These are phyloP conservation scores for Trichoderma erinaceum DNA, from an alignment of 495 filamentous ascomycete species.

Conservation along the genomic window DNA sequence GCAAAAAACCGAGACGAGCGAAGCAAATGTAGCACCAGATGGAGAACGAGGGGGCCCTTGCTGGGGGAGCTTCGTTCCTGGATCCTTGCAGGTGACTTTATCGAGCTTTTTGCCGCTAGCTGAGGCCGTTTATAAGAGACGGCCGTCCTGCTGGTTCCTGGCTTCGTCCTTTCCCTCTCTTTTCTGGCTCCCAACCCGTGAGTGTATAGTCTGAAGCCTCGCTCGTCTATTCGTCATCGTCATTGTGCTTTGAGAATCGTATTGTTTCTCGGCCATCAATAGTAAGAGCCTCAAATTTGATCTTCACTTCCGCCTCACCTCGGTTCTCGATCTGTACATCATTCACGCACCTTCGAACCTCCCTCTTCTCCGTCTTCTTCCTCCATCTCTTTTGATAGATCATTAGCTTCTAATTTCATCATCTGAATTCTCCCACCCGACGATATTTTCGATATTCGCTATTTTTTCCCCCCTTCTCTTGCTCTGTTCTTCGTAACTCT, in stretches of 20 bases:
- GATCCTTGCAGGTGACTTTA: conserved; percentile 10
- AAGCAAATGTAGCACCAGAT: background rate
- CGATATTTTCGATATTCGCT: background rate
- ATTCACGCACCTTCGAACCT: background rate
- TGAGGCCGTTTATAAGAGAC: conserved; percentile 1
- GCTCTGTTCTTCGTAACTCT: background rate
- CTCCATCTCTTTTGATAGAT: background rate
- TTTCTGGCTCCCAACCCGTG: background rate
- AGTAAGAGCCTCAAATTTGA: background rate
- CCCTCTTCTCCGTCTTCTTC: background rate
- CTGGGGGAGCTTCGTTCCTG: background rate
- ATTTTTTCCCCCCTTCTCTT: background rate
- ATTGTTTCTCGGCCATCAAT: background rate
- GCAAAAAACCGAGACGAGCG: background rate
- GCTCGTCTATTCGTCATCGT: background rate
- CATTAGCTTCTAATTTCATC: background rate
- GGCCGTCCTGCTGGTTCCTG: background rate
- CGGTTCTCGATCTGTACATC: background rate
- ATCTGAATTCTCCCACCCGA: background rate
- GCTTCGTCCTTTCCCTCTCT: background rate
- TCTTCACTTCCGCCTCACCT: background rate
- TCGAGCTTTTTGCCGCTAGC: conserved; percentile 3
- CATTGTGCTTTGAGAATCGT: background rate
- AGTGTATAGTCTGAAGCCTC: background rate
- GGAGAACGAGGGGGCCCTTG: background rate